Conservation (phyloP, 192 early-diverging fungal species). For the Funneliformis mosseae region DNA sequence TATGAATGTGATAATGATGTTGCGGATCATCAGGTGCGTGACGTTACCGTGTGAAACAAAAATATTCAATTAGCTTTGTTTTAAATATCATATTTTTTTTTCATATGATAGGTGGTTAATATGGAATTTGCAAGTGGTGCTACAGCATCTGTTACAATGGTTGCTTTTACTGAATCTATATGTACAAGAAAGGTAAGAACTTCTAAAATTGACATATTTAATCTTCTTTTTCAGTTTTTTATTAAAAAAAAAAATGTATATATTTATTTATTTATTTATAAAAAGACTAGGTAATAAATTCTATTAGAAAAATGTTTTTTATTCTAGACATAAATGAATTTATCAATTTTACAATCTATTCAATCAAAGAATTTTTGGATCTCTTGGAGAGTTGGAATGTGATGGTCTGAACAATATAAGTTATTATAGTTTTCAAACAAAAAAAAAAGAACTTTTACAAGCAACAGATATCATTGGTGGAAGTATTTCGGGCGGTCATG, state of each 20-base stretch:
- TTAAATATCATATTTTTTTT: neutral
- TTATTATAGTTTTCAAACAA: constrained; percentile 22
- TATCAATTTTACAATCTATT: neutral
- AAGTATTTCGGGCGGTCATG: constrained; percentile 7
- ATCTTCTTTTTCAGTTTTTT: no score
- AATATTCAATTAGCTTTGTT: neutral
- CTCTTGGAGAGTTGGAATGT: constrained; percentile 19
- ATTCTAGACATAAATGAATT: neutral
- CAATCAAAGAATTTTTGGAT: constrained; percentile 16
- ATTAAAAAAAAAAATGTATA: no score
- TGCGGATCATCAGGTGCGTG: constrained; percentile 61
- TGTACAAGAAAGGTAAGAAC: constrained; percentile 31
- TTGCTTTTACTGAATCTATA: constrained; percentile 34
- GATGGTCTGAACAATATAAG: constrained; percentile 17
- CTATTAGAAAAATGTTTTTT: constrained; percentile 4
- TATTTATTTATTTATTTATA: no score
- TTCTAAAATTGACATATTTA: no score
- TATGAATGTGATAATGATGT: constrained; percentile 75
- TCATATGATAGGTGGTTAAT: constrained; percentile 34
- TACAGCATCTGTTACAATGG: constrained; percentile 35
- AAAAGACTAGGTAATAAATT: neutral
- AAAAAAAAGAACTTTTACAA: constrained; percentile 4
- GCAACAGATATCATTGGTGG: neutral
- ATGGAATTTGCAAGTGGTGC: constrained; percentile 39
- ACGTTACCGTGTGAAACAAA: neutral